Percentiles rank a stretch among this genome's conserved stretches.
phyloP scores from a whole-genome alignment of 495 filamentous ascomycete genomes.

The Neurospora cerealis region DNA sequence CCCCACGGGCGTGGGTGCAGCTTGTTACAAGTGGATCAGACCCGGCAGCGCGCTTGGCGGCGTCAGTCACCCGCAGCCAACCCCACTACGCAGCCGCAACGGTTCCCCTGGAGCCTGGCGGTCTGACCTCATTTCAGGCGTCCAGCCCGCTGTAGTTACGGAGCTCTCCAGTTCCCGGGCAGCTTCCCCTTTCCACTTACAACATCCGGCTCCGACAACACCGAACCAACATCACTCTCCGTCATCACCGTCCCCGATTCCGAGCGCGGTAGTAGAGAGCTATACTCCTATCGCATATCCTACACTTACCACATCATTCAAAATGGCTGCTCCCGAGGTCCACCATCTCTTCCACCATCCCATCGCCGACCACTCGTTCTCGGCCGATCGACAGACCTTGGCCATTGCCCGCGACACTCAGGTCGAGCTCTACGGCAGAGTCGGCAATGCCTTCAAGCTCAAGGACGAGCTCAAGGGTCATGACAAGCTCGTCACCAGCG shows the following conservation, averaged over 20 bases:
- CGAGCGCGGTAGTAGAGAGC: conserved; percentile 89
- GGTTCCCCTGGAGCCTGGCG: neutral
- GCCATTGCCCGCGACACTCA: conserved; percentile 85
- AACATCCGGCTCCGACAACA: conserved; percentile 1
- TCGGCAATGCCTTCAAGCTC: conserved; percentile 67
- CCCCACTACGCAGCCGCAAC: neutral
- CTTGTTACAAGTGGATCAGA: neutral
- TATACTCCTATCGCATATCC: conserved; percentile 73
- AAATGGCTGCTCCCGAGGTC: conserved; percentile 77
- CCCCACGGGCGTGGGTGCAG: neutral
- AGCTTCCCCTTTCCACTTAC: neutral
- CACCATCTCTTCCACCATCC: conserved; percentile 95
- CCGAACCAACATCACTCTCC: conserved; percentile 4
- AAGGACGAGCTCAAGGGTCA: conserved; percentile 91
- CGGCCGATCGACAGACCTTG: conserved; percentile 76
- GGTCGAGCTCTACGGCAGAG: conserved; percentile 76
- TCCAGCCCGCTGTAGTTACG: neutral
- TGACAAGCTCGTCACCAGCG: conserved; percentile 91
- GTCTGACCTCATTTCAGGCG: neutral
- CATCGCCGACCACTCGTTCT: conserved; percentile 97
- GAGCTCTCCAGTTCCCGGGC: neutral
- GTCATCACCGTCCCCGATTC: conserved; percentile 1
- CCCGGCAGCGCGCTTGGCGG: neutral
- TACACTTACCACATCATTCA: conserved; percentile 3
- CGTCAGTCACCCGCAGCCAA: neutral